Evolutionary conservation across 345 rosid genomes (phyloP).

Genomic region (Toxicodendron radicans): DNA sequence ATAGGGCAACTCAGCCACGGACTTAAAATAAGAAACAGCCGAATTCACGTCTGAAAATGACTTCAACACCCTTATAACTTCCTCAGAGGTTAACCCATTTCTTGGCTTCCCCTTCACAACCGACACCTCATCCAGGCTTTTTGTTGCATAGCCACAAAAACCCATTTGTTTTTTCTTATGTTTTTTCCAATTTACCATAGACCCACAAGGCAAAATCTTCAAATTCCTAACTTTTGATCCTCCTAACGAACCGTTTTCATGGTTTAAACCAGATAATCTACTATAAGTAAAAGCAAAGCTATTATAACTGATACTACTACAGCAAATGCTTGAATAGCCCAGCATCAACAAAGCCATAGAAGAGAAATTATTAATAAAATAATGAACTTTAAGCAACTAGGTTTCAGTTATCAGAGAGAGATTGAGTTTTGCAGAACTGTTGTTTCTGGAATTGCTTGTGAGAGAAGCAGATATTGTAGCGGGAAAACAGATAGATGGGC

Average conservation of each 20-base stretch:
- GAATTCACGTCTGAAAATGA: constrained; percentile 54
- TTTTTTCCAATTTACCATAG: constrained; percentile 37
- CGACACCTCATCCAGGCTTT: constrained; percentile 28
- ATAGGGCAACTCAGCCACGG: constrained; percentile 42
- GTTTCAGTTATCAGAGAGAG: background rate
- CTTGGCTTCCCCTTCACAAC: constrained; percentile 34
- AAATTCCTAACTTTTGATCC: constrained; percentile 36
- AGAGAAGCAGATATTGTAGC: background rate
- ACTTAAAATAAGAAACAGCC: constrained; percentile 64
- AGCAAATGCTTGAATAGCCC: constrained; percentile 44
- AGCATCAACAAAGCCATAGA: constrained; percentile 47
- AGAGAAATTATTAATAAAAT: constrained; percentile 5
- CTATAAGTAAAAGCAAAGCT: constrained; percentile 21
- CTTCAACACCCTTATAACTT: constrained; percentile 46
- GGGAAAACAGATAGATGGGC: background rate
- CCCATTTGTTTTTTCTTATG: constrained; percentile 32
- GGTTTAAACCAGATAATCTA: constrained; percentile 25
- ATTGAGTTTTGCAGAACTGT: background rate
- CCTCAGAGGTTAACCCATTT: constrained; percentile 43
- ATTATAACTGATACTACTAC: constrained; percentile 32
- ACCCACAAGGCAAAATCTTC: constrained; percentile 30
- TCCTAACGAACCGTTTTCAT: constrained; percentile 18
- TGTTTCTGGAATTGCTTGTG: constrained; percentile 23
- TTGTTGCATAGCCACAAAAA: constrained; percentile 36
- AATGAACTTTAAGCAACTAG: background rate